Conservation (phyloP, 805 yeast species). For the Candida insectalens region DNA sequence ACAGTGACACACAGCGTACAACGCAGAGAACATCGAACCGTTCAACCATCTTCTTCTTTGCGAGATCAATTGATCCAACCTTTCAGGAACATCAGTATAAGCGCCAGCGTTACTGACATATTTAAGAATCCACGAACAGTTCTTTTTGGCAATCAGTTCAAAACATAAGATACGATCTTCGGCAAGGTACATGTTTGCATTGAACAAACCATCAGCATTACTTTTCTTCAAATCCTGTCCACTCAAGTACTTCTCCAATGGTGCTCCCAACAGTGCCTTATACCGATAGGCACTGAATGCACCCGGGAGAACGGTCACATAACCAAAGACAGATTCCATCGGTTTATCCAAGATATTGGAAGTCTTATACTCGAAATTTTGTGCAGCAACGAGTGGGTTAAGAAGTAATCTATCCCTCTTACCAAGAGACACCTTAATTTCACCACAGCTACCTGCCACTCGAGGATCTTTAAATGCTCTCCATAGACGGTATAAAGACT, state of each 20-base stretch:
- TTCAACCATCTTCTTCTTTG: conserved; percentile 96
- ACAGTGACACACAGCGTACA: conserved; percentile 75
- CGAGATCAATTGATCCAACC: conserved; percentile 73
- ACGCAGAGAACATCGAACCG: conserved; percentile 92
- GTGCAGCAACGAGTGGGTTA: conserved; percentile 92
- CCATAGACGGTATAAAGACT: conserved; percentile 86
- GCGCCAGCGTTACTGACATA: conserved; percentile 87
- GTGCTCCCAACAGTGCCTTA: conserved; percentile 73
- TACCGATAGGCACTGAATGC: conserved; percentile 94
- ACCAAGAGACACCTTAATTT: conserved; percentile 82
- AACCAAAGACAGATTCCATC: conserved; percentile 90
- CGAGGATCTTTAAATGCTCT: conserved; percentile 66
- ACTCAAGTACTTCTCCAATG: conserved; percentile 81
- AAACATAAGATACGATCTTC: conserved; percentile 94
- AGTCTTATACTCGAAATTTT: conserved; percentile 93
- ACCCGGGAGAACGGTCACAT: conserved; percentile 90
- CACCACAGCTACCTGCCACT: conserved; percentile 98
- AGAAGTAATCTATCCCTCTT: conserved; percentile 33
- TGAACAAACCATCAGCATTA: conserved; percentile 69
- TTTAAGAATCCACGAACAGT: conserved; percentile 66
- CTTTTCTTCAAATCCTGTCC: conserved; percentile 74
- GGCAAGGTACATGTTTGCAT: conserved; percentile 93
- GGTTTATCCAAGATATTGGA: conserved; percentile 94
- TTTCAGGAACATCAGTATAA: conserved; percentile 91
- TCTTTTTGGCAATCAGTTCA: conserved; percentile 81